Evolutionary conservation across 441 rosid species (phyloP).

Genomic region (Populus trichocarpa): DNA sequence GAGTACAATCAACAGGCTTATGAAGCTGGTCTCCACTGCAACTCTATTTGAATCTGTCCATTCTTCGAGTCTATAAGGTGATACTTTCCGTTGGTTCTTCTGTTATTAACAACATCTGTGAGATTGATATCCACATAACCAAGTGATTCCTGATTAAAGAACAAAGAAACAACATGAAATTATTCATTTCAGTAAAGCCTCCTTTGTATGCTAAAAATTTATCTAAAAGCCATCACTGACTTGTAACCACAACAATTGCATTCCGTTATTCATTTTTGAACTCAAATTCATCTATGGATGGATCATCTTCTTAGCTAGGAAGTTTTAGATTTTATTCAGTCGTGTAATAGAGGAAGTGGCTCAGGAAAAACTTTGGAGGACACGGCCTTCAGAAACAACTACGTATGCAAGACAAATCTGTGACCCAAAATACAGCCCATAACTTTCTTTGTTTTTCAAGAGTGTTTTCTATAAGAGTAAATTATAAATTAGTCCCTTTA

Average conservation of each 20-base stretch:
- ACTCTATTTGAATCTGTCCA: constrained; percentile 76
- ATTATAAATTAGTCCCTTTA: too few species aligned
- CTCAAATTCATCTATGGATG: neutral
- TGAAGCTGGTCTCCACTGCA: constrained; percentile 76
- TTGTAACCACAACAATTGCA: neutral
- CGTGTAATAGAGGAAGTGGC: neutral
- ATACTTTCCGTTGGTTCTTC: constrained; percentile 77
- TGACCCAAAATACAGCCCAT: neutral
- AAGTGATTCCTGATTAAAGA: constrained; percentile 60
- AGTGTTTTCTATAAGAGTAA: neutral
- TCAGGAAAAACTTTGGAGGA: neutral
- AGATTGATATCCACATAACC: constrained; percentile 74
- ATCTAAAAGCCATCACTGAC: neutral
- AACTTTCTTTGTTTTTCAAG: neutral
- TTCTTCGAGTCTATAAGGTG: constrained; percentile 93
- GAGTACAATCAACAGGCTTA: constrained; percentile 12
- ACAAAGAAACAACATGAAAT: neutral
- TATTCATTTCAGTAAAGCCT: neutral
- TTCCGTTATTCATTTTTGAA: neutral
- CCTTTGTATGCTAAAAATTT: neutral
- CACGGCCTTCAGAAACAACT: neutral
- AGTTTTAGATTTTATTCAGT: neutral
- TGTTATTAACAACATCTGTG: constrained; percentile 79
- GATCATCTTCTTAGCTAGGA: neutral
- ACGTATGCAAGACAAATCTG: neutral